Evolutionary conservation across 495 filamentous ascomycete genomes (phyloP), one percentile per base, ranked within the genome.

Genomic region (Aspergillus panamensis): DNA sequence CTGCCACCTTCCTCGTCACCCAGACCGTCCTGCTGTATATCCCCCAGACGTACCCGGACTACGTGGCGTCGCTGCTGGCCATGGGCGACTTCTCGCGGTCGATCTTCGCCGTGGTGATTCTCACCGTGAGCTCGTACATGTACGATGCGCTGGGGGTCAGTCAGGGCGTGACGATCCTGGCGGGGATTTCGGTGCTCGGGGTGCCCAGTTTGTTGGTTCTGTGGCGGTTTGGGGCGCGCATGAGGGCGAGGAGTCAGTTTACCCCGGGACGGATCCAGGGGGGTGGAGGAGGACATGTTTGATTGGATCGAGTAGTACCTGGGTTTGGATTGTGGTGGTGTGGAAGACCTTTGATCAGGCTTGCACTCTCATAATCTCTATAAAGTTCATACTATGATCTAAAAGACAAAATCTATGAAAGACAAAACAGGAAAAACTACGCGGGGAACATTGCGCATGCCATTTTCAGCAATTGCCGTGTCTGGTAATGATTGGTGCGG

Each of bases 1-100:
- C 81, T 21, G 78, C 78, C 4, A 68, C 72, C 0, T 81, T 85
- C 56, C 58, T 80, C 8, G 68, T 86, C 12, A 84, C 84, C 67
- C 79, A 82, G 48, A 64, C 68, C 7, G 52, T 68, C 4, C 40
- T 68, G 10, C 57, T 40, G 31, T 84, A 82, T 57, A 69, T 84
- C 1, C 63, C 66, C 77, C 63, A 67, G 48, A 61, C 65, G 0
- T 74, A 74, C 39, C 72, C 70, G 13, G 44, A 56, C 8, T 73
- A 72, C 47, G 73, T 70, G 0, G 79, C 78, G 6, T 76, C 73
- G 0, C 72, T 80, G 3, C 70, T 76, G 52, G 80, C 79, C 1
- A 80, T 74, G 0, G 79, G 74, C 40, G 70, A 73, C 21, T 62
- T 84, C 0, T 69, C 80, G 29, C 64, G 80, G 5, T 65, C 70